These are phyloP conservation scores for Nakazawaea ernobii DNA, from an alignment of 805 yeast species.

Conservation along the genomic window DNA sequence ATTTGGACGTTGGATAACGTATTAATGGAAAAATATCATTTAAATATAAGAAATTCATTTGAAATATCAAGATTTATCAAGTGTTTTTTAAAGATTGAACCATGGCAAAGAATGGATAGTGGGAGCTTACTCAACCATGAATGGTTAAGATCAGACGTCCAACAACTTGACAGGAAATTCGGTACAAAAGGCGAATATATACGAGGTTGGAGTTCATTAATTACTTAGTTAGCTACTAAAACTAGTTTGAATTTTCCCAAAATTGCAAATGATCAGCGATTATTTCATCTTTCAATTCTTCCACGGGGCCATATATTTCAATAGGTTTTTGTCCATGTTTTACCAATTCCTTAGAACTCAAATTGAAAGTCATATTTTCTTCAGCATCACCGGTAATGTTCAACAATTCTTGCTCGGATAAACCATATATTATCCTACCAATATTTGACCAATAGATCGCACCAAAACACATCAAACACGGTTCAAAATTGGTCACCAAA, in stretches of 20 bases:
- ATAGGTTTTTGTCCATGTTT: constrained; percentile 22
- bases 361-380: constrained; percentile 22
- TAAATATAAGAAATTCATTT: constrained; percentile 30
- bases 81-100: constrained; percentile 44
- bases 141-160: constrained; percentile 34
- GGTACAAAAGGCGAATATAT: constrained; percentile 29
- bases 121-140: constrained; percentile 48
- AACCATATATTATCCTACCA: constrained; percentile 22
- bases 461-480: constrained; percentile 26
- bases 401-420: constrained; percentile 17
- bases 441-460: constrained; percentile 24
- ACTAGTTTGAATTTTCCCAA: too few relatives aligned
- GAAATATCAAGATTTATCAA: constrained; percentile 41
- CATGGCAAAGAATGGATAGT: constrained; percentile 47
- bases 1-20: constrained; percentile 48
- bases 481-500: constrained; percentile 25
- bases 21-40: constrained; percentile 42
- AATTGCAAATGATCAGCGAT: constrained; percentile 20
- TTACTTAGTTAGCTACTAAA: background rate
- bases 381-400: constrained; percentile 19
- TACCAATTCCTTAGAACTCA: constrained; percentile 18
- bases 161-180: constrained; percentile 18
- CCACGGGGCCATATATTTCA: constrained; percentile 21
- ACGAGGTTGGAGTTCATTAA: constrained; percentile 20
- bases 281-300: constrained; percentile 17